Evolutionary conservation across 305 asterid genomes (phyloP).

Genomic region (Fraxinus baroniana): DNA sequence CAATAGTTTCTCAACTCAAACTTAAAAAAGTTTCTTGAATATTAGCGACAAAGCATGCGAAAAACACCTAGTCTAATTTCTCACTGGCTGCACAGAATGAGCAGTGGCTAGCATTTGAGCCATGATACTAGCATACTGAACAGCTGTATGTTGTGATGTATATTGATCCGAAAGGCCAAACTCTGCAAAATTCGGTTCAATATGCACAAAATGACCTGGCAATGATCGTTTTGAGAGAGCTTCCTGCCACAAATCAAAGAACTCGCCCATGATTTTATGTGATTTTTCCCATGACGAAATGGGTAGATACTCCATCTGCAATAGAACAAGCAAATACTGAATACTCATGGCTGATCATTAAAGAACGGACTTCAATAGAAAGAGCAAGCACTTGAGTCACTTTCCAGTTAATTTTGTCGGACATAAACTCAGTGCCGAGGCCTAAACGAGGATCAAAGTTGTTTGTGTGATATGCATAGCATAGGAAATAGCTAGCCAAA

Average conservation of each 20-base stretch:
- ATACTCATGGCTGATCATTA: not conserved
- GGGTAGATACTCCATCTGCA: constrained; percentile 91
- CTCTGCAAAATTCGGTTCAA: constrained; percentile 75
- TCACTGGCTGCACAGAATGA: constrained; percentile 55
- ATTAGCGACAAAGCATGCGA: not conserved
- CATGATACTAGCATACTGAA: constrained; percentile 80
- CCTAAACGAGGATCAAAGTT: not conserved
- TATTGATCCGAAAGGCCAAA: constrained; percentile 76
- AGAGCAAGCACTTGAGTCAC: not conserved
- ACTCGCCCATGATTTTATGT: constrained; percentile 76
- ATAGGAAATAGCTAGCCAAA: not conserved
- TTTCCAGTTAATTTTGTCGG: not conserved
- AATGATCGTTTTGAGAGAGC: constrained; percentile 75
- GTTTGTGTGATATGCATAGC: not conserved
- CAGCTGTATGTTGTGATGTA: constrained; percentile 74
- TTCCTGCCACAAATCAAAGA: constrained; percentile 86
- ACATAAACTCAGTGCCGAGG: not conserved
- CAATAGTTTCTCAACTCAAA: not conserved
- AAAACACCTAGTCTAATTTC: constrained; percentile 41
- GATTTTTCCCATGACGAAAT: constrained; percentile 94
- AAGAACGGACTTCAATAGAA: not conserved
- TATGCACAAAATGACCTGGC: constrained; percentile 90
- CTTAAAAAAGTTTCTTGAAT: not conserved
- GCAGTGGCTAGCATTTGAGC: constrained; percentile 87
- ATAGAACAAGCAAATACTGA: constrained; percentile 15